Evolutionary conservation across 1,139 yeast genomes (phyloP).

Genomic region (Hyphopichia buzzinii): DNA sequence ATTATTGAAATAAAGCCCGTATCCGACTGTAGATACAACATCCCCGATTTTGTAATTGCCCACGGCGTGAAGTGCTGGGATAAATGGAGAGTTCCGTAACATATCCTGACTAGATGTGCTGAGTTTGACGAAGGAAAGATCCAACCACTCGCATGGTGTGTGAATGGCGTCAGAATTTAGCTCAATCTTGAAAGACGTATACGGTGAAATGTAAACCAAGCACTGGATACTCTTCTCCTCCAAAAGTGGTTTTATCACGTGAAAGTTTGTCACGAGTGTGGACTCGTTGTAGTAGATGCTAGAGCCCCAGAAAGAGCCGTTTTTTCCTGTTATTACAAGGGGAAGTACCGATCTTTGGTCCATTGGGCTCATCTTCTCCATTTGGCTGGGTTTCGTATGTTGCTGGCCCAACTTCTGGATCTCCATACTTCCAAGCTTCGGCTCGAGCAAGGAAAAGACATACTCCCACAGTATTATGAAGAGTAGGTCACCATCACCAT

Average conservation of each 20-base stretch:
- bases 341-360: constrained; percentile 13
- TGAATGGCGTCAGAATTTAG: constrained; percentile 14
- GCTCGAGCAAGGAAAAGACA: neutral
- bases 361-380: neutral
- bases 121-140: constrained; percentile 35
- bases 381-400: neutral
- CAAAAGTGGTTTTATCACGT: constrained; percentile 29
- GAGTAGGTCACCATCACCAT: constrained; percentile 63
- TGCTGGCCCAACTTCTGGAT: constrained; percentile 1
- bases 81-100: neutral
- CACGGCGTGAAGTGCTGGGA: neutral
- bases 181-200: constrained; percentile 4
- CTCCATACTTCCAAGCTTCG: constrained; percentile 6
- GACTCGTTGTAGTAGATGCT: constrained; percentile 24
- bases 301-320: constrained; percentile 33
- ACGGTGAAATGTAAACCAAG: constrained; percentile 9
- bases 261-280: constrained; percentile 35
- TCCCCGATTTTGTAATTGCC: constrained; percentile 22
- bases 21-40: constrained; percentile 50
- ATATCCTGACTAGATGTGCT: constrained; percentile 11
- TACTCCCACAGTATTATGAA: constrained; percentile 49
- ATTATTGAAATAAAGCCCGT: constrained; percentile 48
- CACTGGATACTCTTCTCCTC: constrained; percentile 5
- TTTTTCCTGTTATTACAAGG: constrained; percentile 9
- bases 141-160: constrained; percentile 32